Base-by-base conservation (phyloP, 257 asterid genomes). In the Verbena officinalis region DNA sequence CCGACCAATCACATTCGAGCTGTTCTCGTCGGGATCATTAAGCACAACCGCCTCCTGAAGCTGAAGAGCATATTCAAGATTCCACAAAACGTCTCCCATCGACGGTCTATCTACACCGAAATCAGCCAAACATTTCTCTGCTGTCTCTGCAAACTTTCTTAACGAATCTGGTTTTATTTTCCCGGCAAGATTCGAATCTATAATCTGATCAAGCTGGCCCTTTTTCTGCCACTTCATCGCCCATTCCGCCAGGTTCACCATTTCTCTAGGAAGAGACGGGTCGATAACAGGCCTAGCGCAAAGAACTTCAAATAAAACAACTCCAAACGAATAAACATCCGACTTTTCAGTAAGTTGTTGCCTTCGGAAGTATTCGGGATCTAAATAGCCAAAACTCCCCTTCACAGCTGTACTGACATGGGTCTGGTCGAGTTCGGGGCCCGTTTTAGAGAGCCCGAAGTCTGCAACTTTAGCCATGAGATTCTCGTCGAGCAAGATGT, bases 191-290 rank as follows among this genome's bases (percentile, higher is more conserved):
- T 46, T 54, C 2, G 56, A 67, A 39, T 84, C 88, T 1, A 84
- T 75, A 72, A 81, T 84, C 15, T 68, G 83, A 44, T 84, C 85
- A 1, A 84, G 54, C 73, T 78, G 77, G 5, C 91, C 88, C 74
- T 81, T 81, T 77, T 74, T 81, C 74, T 84, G 91, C 82, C 91
- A 84, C 64, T 67, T 73, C 83, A 84, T 77, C 0, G 88, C 91
- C 91, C 87, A 84, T 58, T 84, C 87, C 0, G 88, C 91, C 36
- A 84, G 44, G 67, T 84, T 84, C 2, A 81, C 85, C 84, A 63
- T 79, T 40, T 84, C 91, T 50, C 85, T 39, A 0, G 86, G 81
- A 31, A 84, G 85, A 7, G 87, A 62, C 0, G 86, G 88, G 38
- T 84, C 83, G 0, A 84, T 77, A 59, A 80, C 88, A 0, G 82